These are phyloP conservation scores for Aureobasidium sp. DNA, from an alignment of 2,329 filamentous ascomycete genomes.

Conservation along the genomic window DNA sequence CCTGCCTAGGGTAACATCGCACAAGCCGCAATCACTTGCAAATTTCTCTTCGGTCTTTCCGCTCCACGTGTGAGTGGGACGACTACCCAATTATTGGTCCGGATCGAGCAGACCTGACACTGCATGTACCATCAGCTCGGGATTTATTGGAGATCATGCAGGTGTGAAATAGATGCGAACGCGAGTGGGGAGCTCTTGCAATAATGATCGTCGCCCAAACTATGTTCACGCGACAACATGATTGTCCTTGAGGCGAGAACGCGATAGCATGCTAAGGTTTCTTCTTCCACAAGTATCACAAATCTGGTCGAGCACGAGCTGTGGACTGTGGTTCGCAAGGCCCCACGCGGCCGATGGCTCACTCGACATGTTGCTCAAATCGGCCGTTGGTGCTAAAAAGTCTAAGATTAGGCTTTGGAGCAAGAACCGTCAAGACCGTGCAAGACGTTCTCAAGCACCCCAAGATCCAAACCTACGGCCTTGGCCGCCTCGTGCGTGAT, in stretches of 20 bases:
- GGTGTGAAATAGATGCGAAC: background rate
- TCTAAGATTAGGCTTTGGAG: conserved; percentile 14
- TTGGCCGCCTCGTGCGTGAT: conserved; percentile 11
- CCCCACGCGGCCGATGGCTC: background rate
- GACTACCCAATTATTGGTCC: background rate
- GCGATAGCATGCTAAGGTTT: background rate
- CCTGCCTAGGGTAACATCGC: background rate
- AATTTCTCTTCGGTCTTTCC: conserved; percentile 2
- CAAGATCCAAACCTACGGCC: conserved; percentile 5
- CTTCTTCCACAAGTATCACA: background rate
- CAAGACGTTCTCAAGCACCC: conserved; percentile 14
- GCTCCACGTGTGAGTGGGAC: conserved; percentile 6
- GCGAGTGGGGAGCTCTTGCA: background rate
- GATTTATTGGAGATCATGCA: background rate
- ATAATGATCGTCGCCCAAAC: background rate
- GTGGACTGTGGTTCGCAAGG: background rate
- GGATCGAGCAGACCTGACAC: background rate
- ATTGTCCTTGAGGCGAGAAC: background rate
- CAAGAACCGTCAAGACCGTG: conserved; percentile 14
- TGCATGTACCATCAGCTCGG: background rate
- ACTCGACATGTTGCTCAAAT: conserved; percentile 12
- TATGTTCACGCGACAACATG: background rate
- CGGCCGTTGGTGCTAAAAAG: conserved; percentile 7
- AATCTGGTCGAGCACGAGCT: background rate
- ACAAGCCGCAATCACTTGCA: background rate